These are phyloP conservation scores for Tulasnella sp. DNA, from an alignment of 768 basidiomycete species.

Conservation along the genomic window DNA sequence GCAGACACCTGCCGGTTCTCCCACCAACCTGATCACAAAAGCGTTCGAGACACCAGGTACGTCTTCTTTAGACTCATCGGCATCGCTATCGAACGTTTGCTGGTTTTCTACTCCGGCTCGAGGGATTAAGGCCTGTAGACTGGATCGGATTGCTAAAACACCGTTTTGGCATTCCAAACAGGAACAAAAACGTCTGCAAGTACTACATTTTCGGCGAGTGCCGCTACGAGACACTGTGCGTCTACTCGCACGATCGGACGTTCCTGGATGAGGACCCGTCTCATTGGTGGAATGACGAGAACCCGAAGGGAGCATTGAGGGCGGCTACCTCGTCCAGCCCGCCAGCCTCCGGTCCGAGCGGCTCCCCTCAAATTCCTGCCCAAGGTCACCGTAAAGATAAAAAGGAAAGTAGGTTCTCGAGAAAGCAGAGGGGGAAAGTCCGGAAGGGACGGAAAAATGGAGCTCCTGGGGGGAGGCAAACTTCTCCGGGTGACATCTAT, in stretches of 20 bases:
- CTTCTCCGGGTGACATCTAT: neutral
- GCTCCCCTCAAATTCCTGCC: slow-evolving; percentile 39
- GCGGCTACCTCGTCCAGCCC: neutral
- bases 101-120: neutral
- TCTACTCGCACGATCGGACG: neutral
- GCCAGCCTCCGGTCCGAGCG: neutral
- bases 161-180: neutral
- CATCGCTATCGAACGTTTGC: neutral
- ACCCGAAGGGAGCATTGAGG: neutral
- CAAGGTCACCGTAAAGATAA: neutral
- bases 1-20: neutral
- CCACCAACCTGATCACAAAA: neutral
- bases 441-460: neutral
- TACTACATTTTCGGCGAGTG: slow-evolving; percentile 12
- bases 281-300: neutral
- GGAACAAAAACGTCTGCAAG: slow-evolving; percentile 5
- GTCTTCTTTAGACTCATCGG: neutral
- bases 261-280: neutral
- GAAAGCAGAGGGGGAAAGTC: neutral
- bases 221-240: neutral
- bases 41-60: neutral
- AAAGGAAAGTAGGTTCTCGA: neutral
- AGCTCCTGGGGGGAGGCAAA: neutral
- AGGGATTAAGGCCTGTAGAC: neutral
- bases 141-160: neutral